Evolutionary conservation across 805 yeast species (phyloP).

Genomic region (Teunomyces lycoperdinae): DNA sequence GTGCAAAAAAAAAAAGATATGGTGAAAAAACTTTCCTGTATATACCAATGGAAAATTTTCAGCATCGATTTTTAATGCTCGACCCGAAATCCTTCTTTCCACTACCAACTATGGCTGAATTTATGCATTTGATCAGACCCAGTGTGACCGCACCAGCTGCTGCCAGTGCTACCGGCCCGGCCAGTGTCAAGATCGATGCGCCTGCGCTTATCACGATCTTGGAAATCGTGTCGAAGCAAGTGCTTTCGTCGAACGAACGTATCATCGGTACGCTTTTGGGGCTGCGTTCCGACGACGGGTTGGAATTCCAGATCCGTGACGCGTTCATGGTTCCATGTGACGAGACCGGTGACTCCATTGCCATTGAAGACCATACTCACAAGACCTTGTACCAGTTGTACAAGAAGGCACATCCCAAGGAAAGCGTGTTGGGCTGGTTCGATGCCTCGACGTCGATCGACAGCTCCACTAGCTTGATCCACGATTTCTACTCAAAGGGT

Average conservation of each 20-base stretch:
- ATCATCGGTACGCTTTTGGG: slow-evolving; percentile 84
- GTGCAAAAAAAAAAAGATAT: not conserved
- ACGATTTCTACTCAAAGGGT: slow-evolving; percentile 73
- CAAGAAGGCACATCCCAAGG: slow-evolving; percentile 76
- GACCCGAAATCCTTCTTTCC: not conserved
- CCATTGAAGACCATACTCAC: slow-evolving; percentile 76
- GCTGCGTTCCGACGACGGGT: slow-evolving; percentile 77
- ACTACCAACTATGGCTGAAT: slow-evolving; percentile 22
- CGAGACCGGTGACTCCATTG: slow-evolving; percentile 71
- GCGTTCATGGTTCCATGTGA: slow-evolving; percentile 79
- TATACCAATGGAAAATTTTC: slow-evolving; percentile 2
- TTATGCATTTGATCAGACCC: slow-evolving; percentile 51
- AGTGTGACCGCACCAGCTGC: slow-evolving; percentile 47
- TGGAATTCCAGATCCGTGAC: slow-evolving; percentile 66
- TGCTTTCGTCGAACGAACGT: slow-evolving; percentile 44
- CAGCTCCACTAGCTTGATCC: slow-evolving; percentile 71
- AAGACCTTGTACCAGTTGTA: slow-evolving; percentile 65
- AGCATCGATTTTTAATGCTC: not conserved
- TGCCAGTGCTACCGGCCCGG: slow-evolving; percentile 45
- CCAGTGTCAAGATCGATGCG: slow-evolving; percentile 57
- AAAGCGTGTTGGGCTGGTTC: slow-evolving; percentile 83
- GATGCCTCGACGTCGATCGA: slow-evolving; percentile 61
- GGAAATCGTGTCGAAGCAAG: slow-evolving; percentile 62
- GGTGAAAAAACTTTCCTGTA: not conserved
- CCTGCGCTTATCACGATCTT: slow-evolving; percentile 74